Conservation (phyloP, 2,329 filamentous ascomycete species). For the Exophiala dermatitidis region DNA sequence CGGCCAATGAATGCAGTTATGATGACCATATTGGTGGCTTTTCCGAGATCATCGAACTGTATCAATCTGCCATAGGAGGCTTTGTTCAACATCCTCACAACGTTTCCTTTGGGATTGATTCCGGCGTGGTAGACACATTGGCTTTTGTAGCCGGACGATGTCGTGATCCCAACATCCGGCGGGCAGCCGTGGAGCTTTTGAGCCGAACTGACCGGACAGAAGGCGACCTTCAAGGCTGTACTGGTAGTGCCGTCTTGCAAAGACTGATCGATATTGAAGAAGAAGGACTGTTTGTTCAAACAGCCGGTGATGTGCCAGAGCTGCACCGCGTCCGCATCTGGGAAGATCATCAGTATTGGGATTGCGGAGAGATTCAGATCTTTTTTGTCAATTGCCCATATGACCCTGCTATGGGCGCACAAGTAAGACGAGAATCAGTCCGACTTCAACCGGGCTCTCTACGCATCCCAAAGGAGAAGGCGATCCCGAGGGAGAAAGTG, state of each 20-base stretch:
- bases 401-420: constrained; percentile 19
- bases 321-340: constrained; percentile 20
- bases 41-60: constrained; percentile 27
- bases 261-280: constrained; percentile 22
- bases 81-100: constrained; percentile 10
- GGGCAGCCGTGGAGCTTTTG: constrained; percentile 28
- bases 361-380: constrained; percentile 22
- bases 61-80: constrained; percentile 26
- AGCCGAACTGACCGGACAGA: constrained; percentile 22
- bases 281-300: constrained; percentile 12
- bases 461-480: background rate
- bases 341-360: constrained; percentile 26
- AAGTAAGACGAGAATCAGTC: constrained; percentile 12
- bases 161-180: constrained; percentile 29
- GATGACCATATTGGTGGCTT: constrained; percentile 27
- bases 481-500: constrained; percentile 8
- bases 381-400: constrained; percentile 24
- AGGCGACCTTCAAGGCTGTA: constrained; percentile 22
- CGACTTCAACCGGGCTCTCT: background rate
- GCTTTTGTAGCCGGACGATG: constrained; percentile 30
- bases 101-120: constrained; percentile 29
- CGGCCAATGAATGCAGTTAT: constrained; percentile 21
- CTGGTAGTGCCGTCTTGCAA: constrained; percentile 20
- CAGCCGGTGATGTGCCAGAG: constrained; percentile 20
- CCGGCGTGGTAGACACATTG: constrained; percentile 28